phyloP scores from a whole-genome alignment of 2,329 filamentous ascomycete genomes.

The Parastagonospora nodorum region DNA sequence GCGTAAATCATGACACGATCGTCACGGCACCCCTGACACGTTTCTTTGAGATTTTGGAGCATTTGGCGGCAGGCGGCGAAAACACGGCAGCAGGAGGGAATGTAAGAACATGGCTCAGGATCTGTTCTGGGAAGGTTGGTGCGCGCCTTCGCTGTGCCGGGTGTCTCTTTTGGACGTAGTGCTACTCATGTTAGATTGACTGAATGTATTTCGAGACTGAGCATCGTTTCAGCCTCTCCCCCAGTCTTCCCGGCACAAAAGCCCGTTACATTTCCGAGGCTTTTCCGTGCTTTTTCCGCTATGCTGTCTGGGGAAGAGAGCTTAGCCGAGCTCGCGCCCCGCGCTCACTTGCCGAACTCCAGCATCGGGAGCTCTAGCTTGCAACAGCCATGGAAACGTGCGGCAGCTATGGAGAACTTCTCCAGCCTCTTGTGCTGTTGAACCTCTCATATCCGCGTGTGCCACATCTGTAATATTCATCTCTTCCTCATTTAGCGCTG shows the following conservation, averaged over 20 bases:
- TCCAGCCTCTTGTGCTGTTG: conserved; percentile 6
- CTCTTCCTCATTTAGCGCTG: conserved; percentile 16
- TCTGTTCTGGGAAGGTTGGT: not conserved
- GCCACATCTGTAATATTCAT: not conserved
- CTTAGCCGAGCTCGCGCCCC: conserved; percentile 32
- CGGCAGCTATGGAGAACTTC: conserved; percentile 10
- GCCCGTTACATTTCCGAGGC: conserved; percentile 4
- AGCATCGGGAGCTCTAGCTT: conserved; percentile 30
- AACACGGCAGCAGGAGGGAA: conserved; percentile 5
- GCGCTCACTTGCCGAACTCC: conserved; percentile 44
- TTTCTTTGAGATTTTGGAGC: conserved; percentile 9
- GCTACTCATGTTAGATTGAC: not conserved
- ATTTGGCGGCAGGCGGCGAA: conserved; percentile 18
- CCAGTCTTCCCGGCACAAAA: not conserved
- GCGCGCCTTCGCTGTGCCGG: not conserved
- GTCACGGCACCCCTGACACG: conserved; percentile 12
- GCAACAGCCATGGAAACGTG: conserved; percentile 27
- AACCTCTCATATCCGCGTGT: not conserved
- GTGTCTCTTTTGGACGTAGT: not conserved
- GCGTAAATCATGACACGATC: conserved; percentile 27
- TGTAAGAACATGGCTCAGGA: not conserved
- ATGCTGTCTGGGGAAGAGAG: conserved; percentile 24
- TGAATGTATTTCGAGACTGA: not conserved
- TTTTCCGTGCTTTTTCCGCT: conserved; percentile 19
- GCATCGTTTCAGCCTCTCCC: not conserved